Conservation (phyloP, 139 green algal genomes). For the Micractinium sp. region DNA sequence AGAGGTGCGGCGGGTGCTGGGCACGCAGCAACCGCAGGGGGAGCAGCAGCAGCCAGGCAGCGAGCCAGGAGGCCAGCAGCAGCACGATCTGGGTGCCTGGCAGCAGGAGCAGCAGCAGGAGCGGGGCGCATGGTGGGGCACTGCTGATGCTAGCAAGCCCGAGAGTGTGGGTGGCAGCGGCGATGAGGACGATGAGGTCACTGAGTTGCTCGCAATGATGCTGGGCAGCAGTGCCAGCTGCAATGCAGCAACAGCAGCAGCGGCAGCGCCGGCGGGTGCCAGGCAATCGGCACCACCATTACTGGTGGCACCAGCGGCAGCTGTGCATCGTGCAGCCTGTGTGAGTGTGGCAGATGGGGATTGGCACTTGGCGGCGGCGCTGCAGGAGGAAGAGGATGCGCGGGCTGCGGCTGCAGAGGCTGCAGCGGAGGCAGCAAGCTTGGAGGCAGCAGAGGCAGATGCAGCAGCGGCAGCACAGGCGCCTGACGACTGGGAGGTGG, state of each 20-base stretch:
- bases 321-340: neutral
- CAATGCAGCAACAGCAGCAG: neutral
- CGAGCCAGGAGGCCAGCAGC: too few relatives aligned
- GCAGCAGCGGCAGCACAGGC: neutral
- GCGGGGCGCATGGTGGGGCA: neutral
- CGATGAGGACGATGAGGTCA: neutral
- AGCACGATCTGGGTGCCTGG: too few relatives aligned
- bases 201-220: neutral
- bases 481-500: neutral
- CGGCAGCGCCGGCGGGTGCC: neutral
- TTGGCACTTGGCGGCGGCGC: neutral
- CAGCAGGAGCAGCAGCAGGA: neutral
- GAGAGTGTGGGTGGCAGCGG: neutral
- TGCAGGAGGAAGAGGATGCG: neutral
- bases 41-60: neutral
- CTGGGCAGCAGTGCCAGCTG: neutral
- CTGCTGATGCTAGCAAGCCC: neutral
- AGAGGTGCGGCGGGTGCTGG: neutral
- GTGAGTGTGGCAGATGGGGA: neutral
- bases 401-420: neutral
- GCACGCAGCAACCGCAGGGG: too few relatives aligned
- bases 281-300: neutral
- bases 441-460: neutral
- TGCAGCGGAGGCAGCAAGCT: neutral
- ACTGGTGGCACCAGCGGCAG: neutral